Evolutionary conservation across 2,329 filamentous ascomycete species (phyloP), one percentile per base, ranked within the genome.

Genomic region (Pseudogymnoascus sp.): DNA sequence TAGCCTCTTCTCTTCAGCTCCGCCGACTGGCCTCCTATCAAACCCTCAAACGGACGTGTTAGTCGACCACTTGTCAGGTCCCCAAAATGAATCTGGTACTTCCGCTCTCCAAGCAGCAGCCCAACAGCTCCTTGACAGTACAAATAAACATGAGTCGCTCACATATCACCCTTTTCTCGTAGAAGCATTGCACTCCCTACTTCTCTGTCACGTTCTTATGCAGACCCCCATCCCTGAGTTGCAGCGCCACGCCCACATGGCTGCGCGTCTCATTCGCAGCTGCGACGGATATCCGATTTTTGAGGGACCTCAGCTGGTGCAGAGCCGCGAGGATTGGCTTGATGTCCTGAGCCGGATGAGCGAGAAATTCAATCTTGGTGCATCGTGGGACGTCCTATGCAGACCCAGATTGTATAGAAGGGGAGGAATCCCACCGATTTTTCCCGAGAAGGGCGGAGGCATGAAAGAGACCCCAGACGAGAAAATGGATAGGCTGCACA

Each of bases 241-340:
- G 35, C 83, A 86, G 58, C 88, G 90, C 36, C 89, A 94, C 70
- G 89, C 89, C 0, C 81, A 91, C 76, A 94, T 92, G 81, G 90
- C 88, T 4, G 88, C 90, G 14, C 85, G 90, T 4, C 79, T 94
- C 1, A 81, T 84, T 4, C 82, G 89, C 18, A 80, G 94, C 22
- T 86, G 84, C 57, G 88, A 94, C 68, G 90, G 89, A 3, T 92
- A 90, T 67, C 90, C 90, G 0, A 82, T 93, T 57, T 93, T 95
- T 70, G 85, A 92, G 65, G 80, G 86, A 0, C 85, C 86, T 22
- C 80, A 87, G 58, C 88, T 84, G 3, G 43, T 54, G 25, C 86
- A 88, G 1, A 86, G 88, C 1, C 85, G 89, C 59, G 83, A 86
- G 2, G 90, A 95, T 73, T 95, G 90, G 90, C 84, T 87, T 57